Evolutionary conservation across 768 basidiomycete genomes (phyloP), one percentile per base, ranked within the genome.

Genomic region (Lactifluus subvellereus): DNA sequence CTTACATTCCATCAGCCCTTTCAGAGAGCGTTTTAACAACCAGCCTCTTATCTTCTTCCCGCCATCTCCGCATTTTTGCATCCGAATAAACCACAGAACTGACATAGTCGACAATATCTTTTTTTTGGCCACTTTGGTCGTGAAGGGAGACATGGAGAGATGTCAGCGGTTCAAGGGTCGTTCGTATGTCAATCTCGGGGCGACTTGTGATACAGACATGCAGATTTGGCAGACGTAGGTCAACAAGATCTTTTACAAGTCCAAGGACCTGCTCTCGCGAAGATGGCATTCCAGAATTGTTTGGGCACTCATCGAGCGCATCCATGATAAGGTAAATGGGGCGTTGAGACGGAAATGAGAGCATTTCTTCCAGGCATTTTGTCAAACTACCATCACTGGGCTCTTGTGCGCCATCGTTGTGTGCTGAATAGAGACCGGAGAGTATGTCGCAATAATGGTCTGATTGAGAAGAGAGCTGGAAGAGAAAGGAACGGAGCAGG

Each of bases 231-330:
- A 20, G 1, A 11, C 11, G 20, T 2, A 45, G 13, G 20, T 38
- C n/a, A 38, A 45, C 33, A 6, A 60, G 59, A 3, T 30, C 32
- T 11, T 16, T 45, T 6, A 60, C 13, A 33, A 54, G 10, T 11
- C 27, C 2, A 7, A 61, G 52, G 2, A 49, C 37, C 11, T 38
- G 16, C 32, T 47, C 53, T 2, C 47, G 49, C 3, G 47, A 3
- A 16, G 30, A 11, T 6, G 47, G 47, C 47, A 49, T 16, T 4
- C 53, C 53, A 9, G 45, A 35, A 1, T 37, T 33, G 4, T 33
- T 40, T 6, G 60, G 60, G 50, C 54, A 61, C 38, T 61, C 54
- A 33, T 61, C 60, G 27, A 61, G 27, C 3, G 54, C 60, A 30
- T 61, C 60, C 27, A 51, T 3, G 2, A 55, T 40, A 4, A 60